Evolutionary conservation across 306 rosid species (phyloP), one percentile per base, ranked within the genome.

Genomic region (Lupinus albus): DNA sequence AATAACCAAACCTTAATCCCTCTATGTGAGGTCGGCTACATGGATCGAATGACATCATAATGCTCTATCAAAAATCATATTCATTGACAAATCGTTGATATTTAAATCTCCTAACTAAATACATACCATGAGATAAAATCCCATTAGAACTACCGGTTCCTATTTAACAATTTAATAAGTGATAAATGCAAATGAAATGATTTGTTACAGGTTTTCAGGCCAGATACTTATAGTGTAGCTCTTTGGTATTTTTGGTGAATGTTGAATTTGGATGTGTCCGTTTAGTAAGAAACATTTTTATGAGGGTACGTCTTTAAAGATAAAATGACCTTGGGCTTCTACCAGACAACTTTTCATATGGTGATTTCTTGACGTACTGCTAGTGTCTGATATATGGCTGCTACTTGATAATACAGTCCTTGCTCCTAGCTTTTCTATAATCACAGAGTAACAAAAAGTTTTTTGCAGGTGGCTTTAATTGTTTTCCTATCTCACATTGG

Each of bases 401-500:
- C 75, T 28, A 11, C 13, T 35, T 62, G 61, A 13, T 61, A 51
- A 25, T 39, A 50, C 7, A 11, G 50, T 46, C 15, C 71, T 33
- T 51, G 9, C 4, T 57, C 50, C 46, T 50, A 18, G 51, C 55
- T 69, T 15, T 36, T 70, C 35, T 4, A 32, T 32, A 13, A 64
- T 64, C 52, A 61, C 52, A 61, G 18, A 35, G 15, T 46, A 48
- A 11, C 8, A 56, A 63, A 20, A 61, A 30, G 45, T 74, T 8
- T 46, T 70, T 74, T 83, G 74, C 87, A 92, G 98, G 96, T 89
- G 59, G 98, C 98, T 70, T 70, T 89, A 76, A 88, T 89, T 44
- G 96, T 93, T 75, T 93, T 89, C 79, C 89, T 93, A 70, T 76
- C 98, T 46, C 98, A 93, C 78, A 88, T 93, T 25, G 98, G 96